Percentiles rank a stretch among this genome's conserved stretches.
Evolutionary conservation across 805 yeast genomes (phyloP).

Genomic region (Candida chilensis): DNA sequence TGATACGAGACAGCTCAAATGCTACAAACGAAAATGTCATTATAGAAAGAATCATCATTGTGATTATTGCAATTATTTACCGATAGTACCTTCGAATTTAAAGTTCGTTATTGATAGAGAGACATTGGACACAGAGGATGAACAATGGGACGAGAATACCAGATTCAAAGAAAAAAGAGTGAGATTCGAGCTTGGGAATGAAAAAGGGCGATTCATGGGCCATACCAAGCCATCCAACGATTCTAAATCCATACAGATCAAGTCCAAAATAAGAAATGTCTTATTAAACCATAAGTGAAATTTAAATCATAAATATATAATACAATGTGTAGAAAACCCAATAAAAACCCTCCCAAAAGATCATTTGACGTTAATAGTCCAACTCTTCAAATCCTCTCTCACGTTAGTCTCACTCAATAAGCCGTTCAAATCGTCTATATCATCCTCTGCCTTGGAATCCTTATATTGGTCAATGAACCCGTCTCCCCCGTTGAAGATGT

Average conservation of each 20-base stretch:
- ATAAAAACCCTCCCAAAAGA: background rate
- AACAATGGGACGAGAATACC: background rate
- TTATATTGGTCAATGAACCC: slow-evolving; percentile 21
- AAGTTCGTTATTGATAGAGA: slow-evolving; percentile 1
- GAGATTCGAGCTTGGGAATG: too few relatives aligned
- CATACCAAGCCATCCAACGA: too few relatives aligned
- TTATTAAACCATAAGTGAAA: too few relatives aligned
- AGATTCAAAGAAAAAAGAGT: too few relatives aligned
- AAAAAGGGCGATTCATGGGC: too few relatives aligned
- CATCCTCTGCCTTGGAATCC: background rate
- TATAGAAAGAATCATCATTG: slow-evolving; percentile 1
- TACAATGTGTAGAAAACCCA: background rate
- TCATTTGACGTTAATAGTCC: slow-evolving; percentile 18
- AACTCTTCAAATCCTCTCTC: slow-evolving; percentile 28
- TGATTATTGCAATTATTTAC: slow-evolving; percentile 1
- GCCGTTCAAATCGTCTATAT: background rate
- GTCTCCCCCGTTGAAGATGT: slow-evolving; percentile 63
- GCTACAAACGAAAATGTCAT: slow-evolving; percentile 8
- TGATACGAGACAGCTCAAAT: slow-evolving; percentile 11
- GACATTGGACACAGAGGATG: slow-evolving; percentile 1
- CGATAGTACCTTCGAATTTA: slow-evolving; percentile 3
- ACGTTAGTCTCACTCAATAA: slow-evolving; percentile 14
- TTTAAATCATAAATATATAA: too few relatives aligned
- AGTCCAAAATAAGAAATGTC: too few relatives aligned
- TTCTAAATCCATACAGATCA: too few relatives aligned